Percentiles rank a stretch among this genome's conserved stretches.
phyloP scores from a whole-genome alignment of 2,329 filamentous ascomycete genomes.

The Pseudopithomyces maydicus region DNA sequence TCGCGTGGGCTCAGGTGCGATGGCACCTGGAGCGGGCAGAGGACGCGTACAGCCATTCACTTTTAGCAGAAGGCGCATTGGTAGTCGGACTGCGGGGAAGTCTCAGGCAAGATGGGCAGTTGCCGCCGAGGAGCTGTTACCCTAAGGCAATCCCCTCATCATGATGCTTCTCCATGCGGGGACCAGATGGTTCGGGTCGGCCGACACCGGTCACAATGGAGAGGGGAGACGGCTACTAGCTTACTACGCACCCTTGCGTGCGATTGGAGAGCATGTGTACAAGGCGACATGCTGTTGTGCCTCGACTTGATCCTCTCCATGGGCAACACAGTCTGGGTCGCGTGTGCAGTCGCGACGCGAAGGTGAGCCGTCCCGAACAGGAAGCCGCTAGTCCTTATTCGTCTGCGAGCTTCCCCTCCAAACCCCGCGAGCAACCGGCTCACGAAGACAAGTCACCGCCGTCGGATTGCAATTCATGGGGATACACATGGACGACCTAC shows the following conservation, averaged over 20 bases:
- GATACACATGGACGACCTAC: constrained; percentile 68
- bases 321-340: background rate
- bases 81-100: background rate
- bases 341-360: background rate
- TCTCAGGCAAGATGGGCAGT: no score
- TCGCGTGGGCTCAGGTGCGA: constrained; percentile 23
- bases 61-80: no score
- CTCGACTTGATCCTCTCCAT: background rate
- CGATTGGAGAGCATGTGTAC: no score
- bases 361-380: background rate
- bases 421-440: background rate
- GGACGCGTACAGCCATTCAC: no score
- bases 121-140: background rate
- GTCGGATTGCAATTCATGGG: constrained; percentile 49
- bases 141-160: background rate
- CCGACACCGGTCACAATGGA: no score
- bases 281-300: background rate
- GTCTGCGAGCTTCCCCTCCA: constrained; percentile 2
- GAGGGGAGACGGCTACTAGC: no score
- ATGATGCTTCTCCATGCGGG: background rate
- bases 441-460: background rate
- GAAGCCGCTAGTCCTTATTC: constrained; percentile 7
- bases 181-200: no score
- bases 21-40: background rate
- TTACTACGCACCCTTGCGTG: no score